phyloP scores from a whole-genome alignment of 305 asterid genomes.

The Fraxinus angustifolia region DNA sequence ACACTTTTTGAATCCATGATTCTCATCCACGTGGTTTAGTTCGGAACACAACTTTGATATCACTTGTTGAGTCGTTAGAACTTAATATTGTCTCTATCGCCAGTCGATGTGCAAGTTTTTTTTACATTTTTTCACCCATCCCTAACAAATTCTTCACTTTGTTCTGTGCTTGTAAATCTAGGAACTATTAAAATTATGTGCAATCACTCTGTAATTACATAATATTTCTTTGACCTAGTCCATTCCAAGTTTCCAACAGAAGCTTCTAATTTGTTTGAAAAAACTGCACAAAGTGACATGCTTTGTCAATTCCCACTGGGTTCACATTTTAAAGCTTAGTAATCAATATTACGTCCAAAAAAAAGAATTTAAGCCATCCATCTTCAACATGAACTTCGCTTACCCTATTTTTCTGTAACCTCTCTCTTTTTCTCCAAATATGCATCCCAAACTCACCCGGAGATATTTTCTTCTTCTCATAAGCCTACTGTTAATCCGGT shows the following conservation, averaged over 20 bases:
- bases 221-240: conserved; percentile 21
- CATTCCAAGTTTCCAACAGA: conserved; percentile 30
- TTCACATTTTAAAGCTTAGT: not conserved
- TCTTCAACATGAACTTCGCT: not conserved
- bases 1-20: not conserved
- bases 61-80: not conserved
- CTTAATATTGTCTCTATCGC: not conserved
- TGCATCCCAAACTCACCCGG: conserved; percentile 19
- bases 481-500: not conserved
- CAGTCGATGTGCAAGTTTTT: not conserved
- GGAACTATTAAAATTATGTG: not conserved
- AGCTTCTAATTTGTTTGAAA: conserved; percentile 36
- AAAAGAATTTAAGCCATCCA: not conserved
- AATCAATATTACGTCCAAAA: not conserved
- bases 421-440: conserved; percentile 15
- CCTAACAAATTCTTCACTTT: not conserved
- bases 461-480: not conserved
- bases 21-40: not conserved
- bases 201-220: not conserved
- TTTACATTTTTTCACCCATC: not conserved
- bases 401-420: not conserved
- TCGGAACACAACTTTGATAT: not conserved
- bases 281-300: not conserved
- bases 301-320: conserved; percentile 16
- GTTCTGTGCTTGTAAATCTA: not conserved